phyloP scores from a whole-genome alignment of 306 rosid species.

The Acacia melanoxylon region DNA sequence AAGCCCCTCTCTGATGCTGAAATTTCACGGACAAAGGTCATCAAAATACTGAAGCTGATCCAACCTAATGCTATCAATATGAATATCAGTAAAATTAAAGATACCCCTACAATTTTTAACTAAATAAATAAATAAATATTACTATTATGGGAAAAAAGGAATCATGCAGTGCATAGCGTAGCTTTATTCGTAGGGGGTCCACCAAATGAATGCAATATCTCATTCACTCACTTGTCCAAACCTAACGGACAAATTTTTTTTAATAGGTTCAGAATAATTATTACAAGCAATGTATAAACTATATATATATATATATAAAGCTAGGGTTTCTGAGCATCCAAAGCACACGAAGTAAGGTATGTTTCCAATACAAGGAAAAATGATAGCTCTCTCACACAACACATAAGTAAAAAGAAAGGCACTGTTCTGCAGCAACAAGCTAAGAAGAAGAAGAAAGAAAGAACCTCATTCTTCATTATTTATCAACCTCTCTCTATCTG shows the following conservation, averaged over 20 bases:
- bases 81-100: background rate
- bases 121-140: background rate
- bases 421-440: background rate
- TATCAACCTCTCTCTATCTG: background rate
- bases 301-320: background rate
- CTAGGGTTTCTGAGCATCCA: background rate
- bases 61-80: background rate
- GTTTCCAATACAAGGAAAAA: constrained; percentile 10
- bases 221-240: background rate
- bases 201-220: constrained; percentile 13
- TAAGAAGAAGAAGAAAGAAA: background rate
- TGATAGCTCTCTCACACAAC: background rate
- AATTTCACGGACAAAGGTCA: background rate
- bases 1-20: background rate
- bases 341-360: constrained; percentile 13
- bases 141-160: constrained; percentile 24
- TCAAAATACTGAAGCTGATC: background rate
- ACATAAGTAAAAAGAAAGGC: background rate
- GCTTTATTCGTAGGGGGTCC: constrained; percentile 38
- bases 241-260: background rate
- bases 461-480: background rate
- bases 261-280: background rate
- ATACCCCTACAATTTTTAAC: background rate
- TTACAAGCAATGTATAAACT: background rate
- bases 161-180: constrained; percentile 10